These are phyloP conservation scores for Hortiboletus rubellus DNA, from an alignment of 1,284 basidiomycete species.

Conservation along the genomic window DNA sequence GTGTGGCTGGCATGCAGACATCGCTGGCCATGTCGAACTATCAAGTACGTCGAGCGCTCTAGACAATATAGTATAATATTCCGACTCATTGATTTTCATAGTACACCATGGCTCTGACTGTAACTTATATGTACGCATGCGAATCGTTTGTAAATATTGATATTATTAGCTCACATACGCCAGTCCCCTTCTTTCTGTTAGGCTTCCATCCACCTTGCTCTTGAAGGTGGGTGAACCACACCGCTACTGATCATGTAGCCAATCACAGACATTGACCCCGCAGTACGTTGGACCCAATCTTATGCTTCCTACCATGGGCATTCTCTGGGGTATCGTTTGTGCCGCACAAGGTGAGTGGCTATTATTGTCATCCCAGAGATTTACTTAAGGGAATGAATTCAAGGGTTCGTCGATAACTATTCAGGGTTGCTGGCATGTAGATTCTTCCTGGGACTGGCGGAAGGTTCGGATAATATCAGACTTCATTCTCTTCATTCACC, in stretches of 20 bases:
- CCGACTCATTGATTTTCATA: conserved; percentile 9
- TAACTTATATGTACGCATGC: conserved; percentile 47
- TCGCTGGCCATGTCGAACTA: conserved; percentile 47
- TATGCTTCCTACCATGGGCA: conserved; percentile 56
- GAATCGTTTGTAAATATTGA: not conserved
- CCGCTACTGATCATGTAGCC: not conserved
- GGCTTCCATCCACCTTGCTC: conserved; percentile 60
- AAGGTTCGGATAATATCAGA: conserved; percentile 45
- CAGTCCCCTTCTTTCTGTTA: conserved; percentile 55
- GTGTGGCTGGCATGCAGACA: too few relatives aligned
- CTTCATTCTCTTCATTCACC: conserved; percentile 42
- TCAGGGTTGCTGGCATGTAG: conserved; percentile 56
- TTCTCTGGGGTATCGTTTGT: conserved; percentile 59
- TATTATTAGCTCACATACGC: not conserved
- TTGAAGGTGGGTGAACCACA: conserved; percentile 46
- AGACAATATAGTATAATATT: too few relatives aligned
- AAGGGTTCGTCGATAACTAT: conserved; percentile 55
- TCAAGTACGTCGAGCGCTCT: conserved; percentile 31
- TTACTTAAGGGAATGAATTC: not conserved
- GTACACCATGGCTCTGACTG: conserved; percentile 53
- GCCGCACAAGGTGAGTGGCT: conserved; percentile 52
- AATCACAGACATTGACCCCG: conserved; percentile 2
- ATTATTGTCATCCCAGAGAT: not conserved
- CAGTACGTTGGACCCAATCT: conserved; percentile 56
- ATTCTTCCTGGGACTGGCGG: conserved; percentile 63